Evolutionary conservation across 148 eudicot species (phyloP).

Genomic region (Rhododendron williamsianum): DNA sequence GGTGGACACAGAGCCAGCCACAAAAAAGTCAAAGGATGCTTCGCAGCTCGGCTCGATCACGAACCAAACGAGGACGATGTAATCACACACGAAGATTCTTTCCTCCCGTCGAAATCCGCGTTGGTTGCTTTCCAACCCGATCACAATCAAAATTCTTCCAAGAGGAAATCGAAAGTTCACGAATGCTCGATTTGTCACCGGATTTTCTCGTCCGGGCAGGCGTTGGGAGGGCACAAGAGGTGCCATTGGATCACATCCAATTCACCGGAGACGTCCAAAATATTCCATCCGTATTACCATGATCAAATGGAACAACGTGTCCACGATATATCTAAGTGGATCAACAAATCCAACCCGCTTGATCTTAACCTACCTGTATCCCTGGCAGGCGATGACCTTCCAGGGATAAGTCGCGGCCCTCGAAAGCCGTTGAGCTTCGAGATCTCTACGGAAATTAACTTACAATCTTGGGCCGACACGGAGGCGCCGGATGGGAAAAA

Average conservation of each 20-base stretch:
- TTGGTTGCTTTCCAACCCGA: slow-evolving; percentile 26
- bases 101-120: slow-evolving; percentile 25
- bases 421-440: slow-evolving; percentile 48
- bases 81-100: slow-evolving; percentile 26
- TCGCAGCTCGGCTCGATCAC: slow-evolving; percentile 38
- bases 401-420: slow-evolving; percentile 34
- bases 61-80: slow-evolving; percentile 18
- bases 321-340: slow-evolving; percentile 8
- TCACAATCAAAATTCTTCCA: slow-evolving; percentile 21
- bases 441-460: slow-evolving; percentile 51
- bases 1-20: slow-evolving; percentile 61
- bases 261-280: slow-evolving; percentile 40
- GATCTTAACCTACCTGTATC: slow-evolving; percentile 62
- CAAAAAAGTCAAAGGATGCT: slow-evolving; percentile 57
- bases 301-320: neutral
- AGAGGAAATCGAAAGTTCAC: slow-evolving; percentile 61
- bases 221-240: slow-evolving; percentile 89
- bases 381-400: slow-evolving; percentile 22
- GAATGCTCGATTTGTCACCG: slow-evolving; percentile 79
- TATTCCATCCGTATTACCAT: slow-evolving; percentile 18
- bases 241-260: slow-evolving; percentile 90
- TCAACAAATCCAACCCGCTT: slow-evolving; percentile 29
- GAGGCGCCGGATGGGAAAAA: slow-evolving; percentile 11
- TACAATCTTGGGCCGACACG: slow-evolving; percentile 42
- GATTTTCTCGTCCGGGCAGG: slow-evolving; percentile 78